Percentiles rank a stretch among this genome's conserved stretches.
These are phyloP conservation scores for Globisporangium takayamanum DNA, from an alignment of 352 stramenopile genomes.

Conservation along the genomic window DNA sequence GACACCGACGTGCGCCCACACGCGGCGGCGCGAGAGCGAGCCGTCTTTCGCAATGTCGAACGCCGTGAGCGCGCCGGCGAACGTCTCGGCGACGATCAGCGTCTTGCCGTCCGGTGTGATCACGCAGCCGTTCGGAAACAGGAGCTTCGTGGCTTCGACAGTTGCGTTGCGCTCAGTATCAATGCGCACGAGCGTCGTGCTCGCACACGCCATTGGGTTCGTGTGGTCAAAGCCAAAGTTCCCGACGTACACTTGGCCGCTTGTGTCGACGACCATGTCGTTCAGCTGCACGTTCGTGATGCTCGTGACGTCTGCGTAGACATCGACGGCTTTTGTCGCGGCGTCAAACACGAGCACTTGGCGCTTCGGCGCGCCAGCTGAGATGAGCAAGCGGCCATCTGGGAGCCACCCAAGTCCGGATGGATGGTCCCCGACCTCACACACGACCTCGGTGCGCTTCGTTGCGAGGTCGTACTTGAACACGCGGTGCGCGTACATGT, in stretches of 20 bases:
- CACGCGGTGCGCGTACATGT: constrained; percentile 60
- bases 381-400: constrained; percentile 54
- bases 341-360: constrained; percentile 40
- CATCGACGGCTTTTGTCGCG: constrained; percentile 16
- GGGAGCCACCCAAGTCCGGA: constrained; percentile 59
- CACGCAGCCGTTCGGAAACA: constrained; percentile 70
- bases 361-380: constrained; percentile 35
- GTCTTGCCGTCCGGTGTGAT: constrained; percentile 70
- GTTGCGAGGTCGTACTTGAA: constrained; percentile 47
- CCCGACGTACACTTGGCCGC: constrained; percentile 42
- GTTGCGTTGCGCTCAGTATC: constrained; percentile 32
- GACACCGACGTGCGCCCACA: constrained; percentile 50
- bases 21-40: constrained; percentile 32
- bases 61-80: constrained; percentile 40
- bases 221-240: constrained; percentile 62
- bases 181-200: constrained; percentile 54
- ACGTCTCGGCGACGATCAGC: constrained; percentile 64
- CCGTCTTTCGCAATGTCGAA: constrained; percentile 55
- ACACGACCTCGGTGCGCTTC: constrained; percentile 30
- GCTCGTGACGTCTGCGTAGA: constrained; percentile 45
- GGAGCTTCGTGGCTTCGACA: constrained; percentile 45
- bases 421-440: constrained; percentile 38
- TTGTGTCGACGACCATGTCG: constrained; percentile 50
- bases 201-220: constrained; percentile 22
- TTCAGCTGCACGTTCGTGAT: constrained; percentile 50